Evolutionary conservation across 2,329 filamentous ascomycete species (phyloP).

Genomic region (Ophiostoma sp.): DNA sequence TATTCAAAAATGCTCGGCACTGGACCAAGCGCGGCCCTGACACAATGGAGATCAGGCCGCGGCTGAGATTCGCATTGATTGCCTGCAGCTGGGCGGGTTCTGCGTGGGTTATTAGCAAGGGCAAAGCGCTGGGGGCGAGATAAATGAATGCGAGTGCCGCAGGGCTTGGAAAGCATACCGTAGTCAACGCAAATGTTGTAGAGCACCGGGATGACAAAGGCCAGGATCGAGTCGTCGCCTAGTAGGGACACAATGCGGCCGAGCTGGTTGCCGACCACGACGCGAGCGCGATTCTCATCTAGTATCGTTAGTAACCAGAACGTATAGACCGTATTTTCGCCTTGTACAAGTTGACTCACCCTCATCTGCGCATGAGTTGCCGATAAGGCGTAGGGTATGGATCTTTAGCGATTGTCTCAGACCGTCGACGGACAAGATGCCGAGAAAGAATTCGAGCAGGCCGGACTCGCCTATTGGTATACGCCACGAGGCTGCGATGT

Average conservation of each 20-base stretch:
- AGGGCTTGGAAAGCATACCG: slow-evolving; percentile 45
- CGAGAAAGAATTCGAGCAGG: slow-evolving; percentile 57
- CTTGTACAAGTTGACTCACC: slow-evolving; percentile 38
- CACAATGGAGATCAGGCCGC: slow-evolving; percentile 51
- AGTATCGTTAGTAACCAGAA: slow-evolving; percentile 9
- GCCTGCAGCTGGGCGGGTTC: slow-evolving; percentile 59
- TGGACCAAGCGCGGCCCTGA: slow-evolving; percentile 46
- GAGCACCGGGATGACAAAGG: slow-evolving; percentile 59
- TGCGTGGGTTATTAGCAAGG: slow-evolving; percentile 35
- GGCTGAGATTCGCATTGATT: slow-evolving; percentile 53
- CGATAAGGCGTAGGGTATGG: slow-evolving; percentile 58
- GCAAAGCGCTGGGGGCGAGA: neutral
- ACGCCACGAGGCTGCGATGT: slow-evolving; percentile 54
- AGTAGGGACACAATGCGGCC: slow-evolving; percentile 51
- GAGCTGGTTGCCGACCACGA: slow-evolving; percentile 53
- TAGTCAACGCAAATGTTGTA: slow-evolving; percentile 66
- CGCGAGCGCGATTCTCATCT: slow-evolving; percentile 61
- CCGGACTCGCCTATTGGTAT: slow-evolving; percentile 58
- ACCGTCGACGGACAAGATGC: slow-evolving; percentile 43
- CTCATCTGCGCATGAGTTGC: slow-evolving; percentile 64
- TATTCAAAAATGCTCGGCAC: slow-evolving; percentile 47
- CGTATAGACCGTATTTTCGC: too few relatives aligned
- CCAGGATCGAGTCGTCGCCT: slow-evolving; percentile 48
- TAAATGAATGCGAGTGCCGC: too few relatives aligned
- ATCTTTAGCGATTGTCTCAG: slow-evolving; percentile 49